Conservation (phyloP, 2,329 filamentous ascomycete species). For the Aureobasidium sp. region DNA sequence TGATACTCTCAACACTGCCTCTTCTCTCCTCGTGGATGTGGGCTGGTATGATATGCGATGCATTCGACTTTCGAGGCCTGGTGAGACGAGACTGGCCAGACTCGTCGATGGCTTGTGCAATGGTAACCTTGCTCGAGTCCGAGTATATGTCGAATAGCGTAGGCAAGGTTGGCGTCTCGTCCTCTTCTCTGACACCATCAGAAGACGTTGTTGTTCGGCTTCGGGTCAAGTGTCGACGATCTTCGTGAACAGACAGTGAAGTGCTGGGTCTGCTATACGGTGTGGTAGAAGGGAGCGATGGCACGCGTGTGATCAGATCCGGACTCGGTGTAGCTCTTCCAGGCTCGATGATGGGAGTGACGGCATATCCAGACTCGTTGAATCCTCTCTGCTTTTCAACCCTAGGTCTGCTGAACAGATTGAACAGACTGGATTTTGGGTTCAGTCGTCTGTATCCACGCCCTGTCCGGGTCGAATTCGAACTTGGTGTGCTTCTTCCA, state of each 20-base stretch:
- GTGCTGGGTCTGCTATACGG: not conserved
- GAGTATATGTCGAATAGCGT: conserved; percentile 6
- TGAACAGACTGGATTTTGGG: conserved; percentile 31
- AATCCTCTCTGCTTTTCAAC: conserved; percentile 40
- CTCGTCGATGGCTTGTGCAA: conserved; percentile 6
- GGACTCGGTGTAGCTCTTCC: not conserved
- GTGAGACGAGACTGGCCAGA: not conserved
- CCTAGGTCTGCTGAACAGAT: conserved; percentile 41
- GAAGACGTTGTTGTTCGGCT: not conserved
- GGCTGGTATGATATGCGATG: conserved; percentile 3
- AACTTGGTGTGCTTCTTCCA: not conserved
- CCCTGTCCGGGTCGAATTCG: not conserved
- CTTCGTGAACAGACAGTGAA: not conserved
- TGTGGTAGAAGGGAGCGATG: not conserved
- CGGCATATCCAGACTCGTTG: conserved; percentile 32
- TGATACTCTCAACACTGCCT: conserved; percentile 6
- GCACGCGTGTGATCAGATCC: not conserved
- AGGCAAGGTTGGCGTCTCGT: not conserved
- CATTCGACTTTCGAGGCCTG: conserved; percentile 5
- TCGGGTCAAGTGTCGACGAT: not conserved
- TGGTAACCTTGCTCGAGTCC: conserved; percentile 6
- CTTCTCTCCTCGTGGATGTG: conserved; percentile 5
- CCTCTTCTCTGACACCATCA: not conserved
- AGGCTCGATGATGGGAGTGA: not conserved
- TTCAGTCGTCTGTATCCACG: not conserved